A percentile compares a stretch with the other conserved stretches of the same genome.
These are phyloP conservation scores for Diaporthe batatas DNA, from an alignment of 2,329 filamentous ascomycete species.

Conservation along the genomic window DNA sequence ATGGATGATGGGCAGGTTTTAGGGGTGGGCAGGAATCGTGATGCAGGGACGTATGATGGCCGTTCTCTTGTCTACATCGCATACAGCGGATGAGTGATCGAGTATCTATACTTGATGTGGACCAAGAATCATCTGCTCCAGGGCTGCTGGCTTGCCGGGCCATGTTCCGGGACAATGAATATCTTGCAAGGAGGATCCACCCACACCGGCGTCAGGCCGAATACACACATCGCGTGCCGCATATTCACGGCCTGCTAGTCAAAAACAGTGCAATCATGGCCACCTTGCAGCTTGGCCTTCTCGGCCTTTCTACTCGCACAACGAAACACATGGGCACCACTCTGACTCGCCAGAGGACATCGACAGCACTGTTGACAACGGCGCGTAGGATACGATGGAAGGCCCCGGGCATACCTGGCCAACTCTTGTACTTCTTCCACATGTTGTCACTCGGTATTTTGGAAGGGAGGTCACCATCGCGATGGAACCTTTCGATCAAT, in stretches of 20 bases:
- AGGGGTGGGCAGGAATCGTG: not conserved
- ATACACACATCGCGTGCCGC: not conserved
- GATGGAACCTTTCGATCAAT: not conserved
- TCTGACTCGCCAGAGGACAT: not conserved
- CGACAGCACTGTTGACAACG: not conserved
- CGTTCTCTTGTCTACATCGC: not conserved
- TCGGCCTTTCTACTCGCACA: not conserved
- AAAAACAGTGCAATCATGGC: not conserved
- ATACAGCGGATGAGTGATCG: not conserved
- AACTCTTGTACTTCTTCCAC: not conserved
- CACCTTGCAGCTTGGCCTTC: not conserved
- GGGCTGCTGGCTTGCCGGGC: not conserved
- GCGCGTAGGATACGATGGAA: not conserved
- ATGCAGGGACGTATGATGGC: slow-evolving; percentile 13
- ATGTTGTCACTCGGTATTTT: not conserved
- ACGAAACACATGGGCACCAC: not conserved
- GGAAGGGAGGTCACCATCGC: not conserved
- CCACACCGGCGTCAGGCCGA: slow-evolving; percentile 4
- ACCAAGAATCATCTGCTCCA: not conserved
- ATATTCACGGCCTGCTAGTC: not conserved
- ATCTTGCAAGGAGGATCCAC: not conserved
- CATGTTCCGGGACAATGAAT: not conserved
- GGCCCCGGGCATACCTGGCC: not conserved
- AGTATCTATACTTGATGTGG: not conserved
- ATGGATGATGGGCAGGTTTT: not conserved